Evolutionary conservation across 2,329 filamentous ascomycete genomes (phyloP).

Genomic region (Gaeumannomyces tritici): DNA sequence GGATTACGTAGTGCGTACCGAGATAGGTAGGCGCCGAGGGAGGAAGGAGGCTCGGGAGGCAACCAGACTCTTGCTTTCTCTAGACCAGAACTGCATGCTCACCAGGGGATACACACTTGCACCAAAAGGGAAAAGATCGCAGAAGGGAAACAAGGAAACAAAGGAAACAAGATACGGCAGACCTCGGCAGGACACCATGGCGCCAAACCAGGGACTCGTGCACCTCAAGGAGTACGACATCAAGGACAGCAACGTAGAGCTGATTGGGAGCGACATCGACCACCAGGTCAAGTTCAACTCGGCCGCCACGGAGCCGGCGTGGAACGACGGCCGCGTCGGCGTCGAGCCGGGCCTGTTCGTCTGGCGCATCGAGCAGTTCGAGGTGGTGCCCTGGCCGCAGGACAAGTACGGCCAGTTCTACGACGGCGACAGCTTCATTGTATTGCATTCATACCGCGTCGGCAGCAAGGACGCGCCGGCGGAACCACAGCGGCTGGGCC

Average conservation of each 20-base stretch:
- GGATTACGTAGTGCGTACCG: no score
- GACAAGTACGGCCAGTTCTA: conserved; percentile 50
- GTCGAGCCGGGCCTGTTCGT: conserved; percentile 42
- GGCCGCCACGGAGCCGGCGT: conserved; percentile 55
- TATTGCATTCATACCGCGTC: conserved; percentile 49
- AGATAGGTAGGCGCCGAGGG: no score
- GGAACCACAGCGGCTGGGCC: conserved; percentile 26
- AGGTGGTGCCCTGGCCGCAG: conserved; percentile 51
- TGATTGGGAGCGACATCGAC: conserved; percentile 54
- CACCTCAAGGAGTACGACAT: conserved; percentile 57
- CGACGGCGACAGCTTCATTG: conserved; percentile 60
- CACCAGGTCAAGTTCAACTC: conserved; percentile 60
- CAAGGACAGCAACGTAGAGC: conserved; percentile 58
- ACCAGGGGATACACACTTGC: not conserved
- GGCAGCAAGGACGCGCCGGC: conserved; percentile 25
- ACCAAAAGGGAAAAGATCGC: not conserved
- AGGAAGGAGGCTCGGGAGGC: no score
- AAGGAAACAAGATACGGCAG: no score
- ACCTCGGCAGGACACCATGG: conserved; percentile 35
- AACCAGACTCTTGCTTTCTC: not conserved
- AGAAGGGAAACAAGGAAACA: not conserved
- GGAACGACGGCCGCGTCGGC: conserved; percentile 50
- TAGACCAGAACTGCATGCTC: not conserved
- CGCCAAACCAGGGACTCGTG: conserved; percentile 51
- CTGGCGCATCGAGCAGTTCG: conserved; percentile 60